Base-by-base conservation (phyloP, 1,284 basidiomycete genomes). In the Apiotrichum mycotoxinovorans region DNA sequence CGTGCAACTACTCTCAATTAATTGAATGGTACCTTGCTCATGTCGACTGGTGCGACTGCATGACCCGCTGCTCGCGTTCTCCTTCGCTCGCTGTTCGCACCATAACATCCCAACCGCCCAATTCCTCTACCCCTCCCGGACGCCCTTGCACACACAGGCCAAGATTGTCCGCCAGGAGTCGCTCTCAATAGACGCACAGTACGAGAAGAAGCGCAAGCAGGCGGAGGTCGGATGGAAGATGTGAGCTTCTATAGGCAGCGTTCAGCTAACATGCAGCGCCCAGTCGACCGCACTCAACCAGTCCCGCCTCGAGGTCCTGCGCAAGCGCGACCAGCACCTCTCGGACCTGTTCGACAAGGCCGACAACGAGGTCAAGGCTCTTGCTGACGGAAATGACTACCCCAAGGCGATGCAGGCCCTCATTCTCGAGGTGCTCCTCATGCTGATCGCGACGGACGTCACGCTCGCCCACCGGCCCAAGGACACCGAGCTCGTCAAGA, bases 281-380 rank as follows among this genome's bases (percentile, higher is more conserved):
- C 91, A 96, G 74, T 98, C 95, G 3, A 98, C 90, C 37, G 83
- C 94, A 61, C 96, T 92, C 67, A 98, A 98, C 83, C 91, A 90
- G 74, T 92, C 94, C 8, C 90, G 96, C 53, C 83, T 99, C 68
- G 86, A 85, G 75, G 83, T 98, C 27, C 85, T 98, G 20, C 89
- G 95, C 74, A 85, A 87, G 59, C 86, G 94, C 52, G 95, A 98
- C 76, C 91, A 97, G 73, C 86, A 94, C 62, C 81, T 98, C 4
- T 88, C 96, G 70, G 86, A 89, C 56, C 84, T 98, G 57, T 98
- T 99, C 76, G 79, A 84, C 17, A 82, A 84, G 4, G 85, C 92
- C 1, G 85, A 89, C 59, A 79, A 81, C 47, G 79, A 85, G 56
- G 76, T 83, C 62, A 82, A 87, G 57, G 80, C 82, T 11, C 82